phyloP scores from a whole-genome alignment of 2,329 filamentous ascomycete genomes.

The Cercospora sojina region DNA sequence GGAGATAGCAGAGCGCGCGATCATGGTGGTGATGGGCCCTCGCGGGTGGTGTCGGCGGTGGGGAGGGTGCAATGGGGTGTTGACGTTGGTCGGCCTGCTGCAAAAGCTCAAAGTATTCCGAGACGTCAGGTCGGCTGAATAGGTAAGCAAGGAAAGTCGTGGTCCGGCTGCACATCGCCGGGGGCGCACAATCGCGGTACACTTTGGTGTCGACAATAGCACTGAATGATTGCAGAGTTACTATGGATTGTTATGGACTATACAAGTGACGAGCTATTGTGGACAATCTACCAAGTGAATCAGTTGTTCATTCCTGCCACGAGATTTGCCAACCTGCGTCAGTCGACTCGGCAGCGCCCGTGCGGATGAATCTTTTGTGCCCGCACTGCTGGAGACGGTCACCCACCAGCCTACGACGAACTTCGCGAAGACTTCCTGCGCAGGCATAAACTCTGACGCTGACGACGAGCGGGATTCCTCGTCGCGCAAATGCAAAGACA shows the following conservation, averaged over 20 bases:
- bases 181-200: background rate
- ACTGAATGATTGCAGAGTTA: background rate
- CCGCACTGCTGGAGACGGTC: conserved; percentile 1
- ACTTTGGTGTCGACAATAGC: background rate
- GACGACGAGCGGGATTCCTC: background rate
- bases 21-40: conserved; percentile 50
- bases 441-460: background rate
- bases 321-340: background rate
- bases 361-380: conserved; percentile 9
- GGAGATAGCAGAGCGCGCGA: conserved; percentile 65
- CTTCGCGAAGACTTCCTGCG: conserved; percentile 1
- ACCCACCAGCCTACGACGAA: conserved; percentile 2
- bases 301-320: background rate
- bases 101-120: conserved; percentile 17
- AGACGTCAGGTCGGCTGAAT: conserved; percentile 7
- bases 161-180: background rate
- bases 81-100: conserved; percentile 9
- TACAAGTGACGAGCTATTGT: background rate
- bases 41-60: conserved; percentile 25
- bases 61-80: conserved; percentile 22
- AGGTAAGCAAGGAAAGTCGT: conserved; percentile 12
- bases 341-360: background rate
- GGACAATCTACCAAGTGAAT: background rate
- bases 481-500: conserved; percentile 34
- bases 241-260: background rate